Percentiles rank a stretch among this genome's conserved stretches.
phyloP scores from a whole-genome alignment of 2,329 filamentous ascomycete species.

The Penicillium expansum region DNA sequence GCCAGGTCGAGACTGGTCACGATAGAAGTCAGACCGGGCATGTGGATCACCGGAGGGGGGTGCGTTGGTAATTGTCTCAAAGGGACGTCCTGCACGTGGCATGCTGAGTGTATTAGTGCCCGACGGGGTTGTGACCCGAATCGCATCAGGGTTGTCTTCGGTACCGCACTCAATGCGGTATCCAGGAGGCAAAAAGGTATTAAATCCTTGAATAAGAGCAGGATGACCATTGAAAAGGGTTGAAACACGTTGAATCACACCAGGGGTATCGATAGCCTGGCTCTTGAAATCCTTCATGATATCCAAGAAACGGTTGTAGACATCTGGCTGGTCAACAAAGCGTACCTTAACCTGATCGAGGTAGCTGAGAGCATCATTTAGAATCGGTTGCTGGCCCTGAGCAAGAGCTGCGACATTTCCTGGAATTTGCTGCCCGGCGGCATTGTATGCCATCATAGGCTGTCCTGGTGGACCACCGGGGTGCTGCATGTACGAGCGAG shows the following conservation, averaged over 20 bases:
- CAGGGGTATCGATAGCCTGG: slow-evolving; percentile 96
- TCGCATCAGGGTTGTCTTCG: slow-evolving; percentile 91
- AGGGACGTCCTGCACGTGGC: slow-evolving; percentile 38
- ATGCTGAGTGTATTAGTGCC: slow-evolving; percentile 95
- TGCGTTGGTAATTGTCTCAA: slow-evolving; percentile 35
- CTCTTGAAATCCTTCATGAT: slow-evolving; percentile 99
- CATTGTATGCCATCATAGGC: slow-evolving; percentile 51
- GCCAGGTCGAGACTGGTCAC: slow-evolving; percentile 38
- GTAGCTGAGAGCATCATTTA: slow-evolving; percentile 86
- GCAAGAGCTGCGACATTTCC: slow-evolving; percentile 59
- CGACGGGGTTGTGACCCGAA: slow-evolving; percentile 93
- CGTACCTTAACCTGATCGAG: slow-evolving; percentile 98
- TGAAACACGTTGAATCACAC: slow-evolving; percentile 94
- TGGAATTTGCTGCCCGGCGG: slow-evolving; percentile 44
- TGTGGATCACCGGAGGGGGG: slow-evolving; percentile 32
- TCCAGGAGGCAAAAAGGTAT: slow-evolving; percentile 92
- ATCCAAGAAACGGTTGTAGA: slow-evolving; percentile 94
- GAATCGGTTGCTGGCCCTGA: slow-evolving; percentile 79
- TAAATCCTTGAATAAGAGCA: slow-evolving; percentile 94
- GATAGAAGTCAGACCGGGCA: slow-evolving; percentile 39
- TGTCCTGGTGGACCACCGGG: slow-evolving; percentile 53
- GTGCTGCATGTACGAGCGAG: slow-evolving; percentile 62
- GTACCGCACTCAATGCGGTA: slow-evolving; percentile 96
- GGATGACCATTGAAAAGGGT: slow-evolving; percentile 94
- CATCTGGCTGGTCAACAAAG: slow-evolving; percentile 93